A percentile compares a stretch with the other conserved stretches of the same genome.
Evolutionary conservation across 352 stramenopile genomes (phyloP).

Genomic region (Globisporangium nunn): DNA sequence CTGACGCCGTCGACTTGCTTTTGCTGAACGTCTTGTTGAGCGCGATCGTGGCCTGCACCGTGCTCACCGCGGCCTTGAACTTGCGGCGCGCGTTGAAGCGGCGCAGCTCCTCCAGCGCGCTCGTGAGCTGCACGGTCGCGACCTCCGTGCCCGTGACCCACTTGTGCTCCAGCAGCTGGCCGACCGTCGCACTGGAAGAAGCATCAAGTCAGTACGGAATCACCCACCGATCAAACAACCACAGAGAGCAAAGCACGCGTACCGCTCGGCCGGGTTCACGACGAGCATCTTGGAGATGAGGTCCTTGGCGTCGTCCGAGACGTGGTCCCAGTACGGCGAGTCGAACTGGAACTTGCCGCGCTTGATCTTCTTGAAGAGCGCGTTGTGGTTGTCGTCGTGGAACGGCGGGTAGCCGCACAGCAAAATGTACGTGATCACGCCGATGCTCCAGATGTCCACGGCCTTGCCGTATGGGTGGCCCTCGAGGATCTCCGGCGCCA

Average conservation of each 20-base stretch:
- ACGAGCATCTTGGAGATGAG: conserved; percentile 91
- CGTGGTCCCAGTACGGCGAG: conserved; percentile 92
- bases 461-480: conserved; percentile 72
- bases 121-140: conserved; percentile 86
- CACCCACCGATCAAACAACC: not conserved
- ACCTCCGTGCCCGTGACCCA: conserved; percentile 87
- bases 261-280: conserved; percentile 86
- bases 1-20: conserved; percentile 22
- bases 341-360: conserved; percentile 93
- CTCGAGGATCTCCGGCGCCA: conserved; percentile 79
- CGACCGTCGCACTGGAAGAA: conserved; percentile 56
- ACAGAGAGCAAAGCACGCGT: not conserved
- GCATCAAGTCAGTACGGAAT: conserved; percentile 1
- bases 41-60: conserved; percentile 63
- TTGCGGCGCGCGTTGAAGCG: conserved; percentile 94
- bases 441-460: conserved; percentile 89
- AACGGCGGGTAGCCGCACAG: conserved; percentile 85
- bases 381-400: conserved; percentile 91
- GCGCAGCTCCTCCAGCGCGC: conserved; percentile 87
- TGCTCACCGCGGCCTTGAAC: conserved; percentile 91
- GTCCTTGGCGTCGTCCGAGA: conserved; percentile 92
- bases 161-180: conserved; percentile 81
- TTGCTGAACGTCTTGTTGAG: conserved; percentile 78
- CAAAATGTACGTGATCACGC: conserved; percentile 86
- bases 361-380: conserved; percentile 94